Evolutionary conservation across 129 eudicot genomes (phyloP).

Genomic region (Erigeron canadensis): DNA sequence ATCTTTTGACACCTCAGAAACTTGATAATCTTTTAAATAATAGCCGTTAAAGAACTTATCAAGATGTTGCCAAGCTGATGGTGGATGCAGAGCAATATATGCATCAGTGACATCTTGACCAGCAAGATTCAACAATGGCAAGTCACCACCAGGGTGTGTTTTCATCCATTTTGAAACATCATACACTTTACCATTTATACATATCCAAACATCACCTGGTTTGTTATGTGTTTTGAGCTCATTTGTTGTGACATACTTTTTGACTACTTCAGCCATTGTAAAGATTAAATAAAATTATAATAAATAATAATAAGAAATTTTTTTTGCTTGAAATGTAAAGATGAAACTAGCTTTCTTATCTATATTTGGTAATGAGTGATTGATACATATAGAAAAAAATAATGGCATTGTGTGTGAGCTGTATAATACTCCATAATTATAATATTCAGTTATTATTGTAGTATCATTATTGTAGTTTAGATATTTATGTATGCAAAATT

Average conservation of each 20-base stretch:
- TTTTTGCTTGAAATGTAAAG: neutral
- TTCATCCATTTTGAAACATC: slow-evolving; percentile 58
- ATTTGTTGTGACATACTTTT: neutral
- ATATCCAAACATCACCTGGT: slow-evolving; percentile 33
- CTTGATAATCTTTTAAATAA: slow-evolving; percentile 35
- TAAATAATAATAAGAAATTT: neutral
- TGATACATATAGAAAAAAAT: too few species aligned
- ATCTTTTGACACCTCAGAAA: slow-evolving; percentile 58
- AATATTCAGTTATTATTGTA: too few species aligned
- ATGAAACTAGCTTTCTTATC: slow-evolving; percentile 7
- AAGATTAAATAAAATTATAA: too few species aligned
- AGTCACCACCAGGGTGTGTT: slow-evolving; percentile 14
- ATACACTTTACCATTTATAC: slow-evolving; percentile 57
- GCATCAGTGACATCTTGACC: slow-evolving; percentile 27
- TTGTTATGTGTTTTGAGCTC: slow-evolving; percentile 24
- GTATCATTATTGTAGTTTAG: too few species aligned
- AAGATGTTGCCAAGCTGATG: slow-evolving; percentile 18
- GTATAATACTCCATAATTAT: too few species aligned
- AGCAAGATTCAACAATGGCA: slow-evolving; percentile 22
- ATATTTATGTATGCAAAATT: too few species aligned
- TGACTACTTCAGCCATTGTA: slow-evolving; percentile 13
- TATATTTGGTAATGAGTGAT: neutral
- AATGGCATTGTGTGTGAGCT: too few species aligned
- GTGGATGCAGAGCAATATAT: slow-evolving; percentile 18
- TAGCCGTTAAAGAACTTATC: slow-evolving; percentile 22